Evolutionary conservation across 2,329 filamentous ascomycete species (phyloP).

Genomic region (Aspergillus pseudoglaucus): DNA sequence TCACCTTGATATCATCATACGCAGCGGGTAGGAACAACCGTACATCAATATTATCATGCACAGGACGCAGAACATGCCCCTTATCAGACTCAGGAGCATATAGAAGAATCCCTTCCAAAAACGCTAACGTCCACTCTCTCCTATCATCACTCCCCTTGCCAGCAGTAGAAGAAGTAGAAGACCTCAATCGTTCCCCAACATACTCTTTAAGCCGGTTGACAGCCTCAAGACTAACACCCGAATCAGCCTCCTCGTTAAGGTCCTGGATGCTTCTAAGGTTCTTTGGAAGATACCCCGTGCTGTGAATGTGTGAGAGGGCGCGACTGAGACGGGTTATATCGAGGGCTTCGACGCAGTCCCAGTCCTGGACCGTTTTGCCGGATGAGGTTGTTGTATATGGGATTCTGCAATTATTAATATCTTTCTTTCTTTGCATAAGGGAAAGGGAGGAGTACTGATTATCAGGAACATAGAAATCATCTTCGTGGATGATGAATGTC

Average conservation of each 20-base stretch:
- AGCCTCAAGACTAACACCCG: conserved; percentile 24
- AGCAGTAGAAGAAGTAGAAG: not conserved
- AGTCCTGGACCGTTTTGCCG: conserved; percentile 63
- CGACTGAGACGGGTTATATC: conserved; percentile 62
- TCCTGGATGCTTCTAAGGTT: conserved; percentile 53
- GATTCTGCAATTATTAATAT: conserved; percentile 24
- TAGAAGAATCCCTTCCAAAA: conserved; percentile 85
- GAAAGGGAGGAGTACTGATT: conserved; percentile 48
- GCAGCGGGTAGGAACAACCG: conserved; percentile 71
- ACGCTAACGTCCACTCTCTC: conserved; percentile 48
- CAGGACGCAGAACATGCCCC: conserved; percentile 19
- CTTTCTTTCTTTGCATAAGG: not conserved
- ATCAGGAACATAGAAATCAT: conserved; percentile 90
- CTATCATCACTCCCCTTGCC: not conserved
- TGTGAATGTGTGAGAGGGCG: conserved; percentile 63
- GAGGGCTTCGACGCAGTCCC: conserved; percentile 81
- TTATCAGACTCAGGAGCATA: conserved; percentile 43
- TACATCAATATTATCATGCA: conserved; percentile 54
- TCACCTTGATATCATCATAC: conserved; percentile 42
- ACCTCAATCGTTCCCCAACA: conserved; percentile 16
- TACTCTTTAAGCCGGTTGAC: conserved; percentile 18
- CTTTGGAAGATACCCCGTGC: conserved; percentile 52
- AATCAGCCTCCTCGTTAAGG: conserved; percentile 47
- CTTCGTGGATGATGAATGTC: conserved; percentile 78
- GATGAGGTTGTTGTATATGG: conserved; percentile 44